These are phyloP conservation scores for Primulina huaijiensis DNA, from an alignment of 257 asterid species.

Conservation along the genomic window DNA sequence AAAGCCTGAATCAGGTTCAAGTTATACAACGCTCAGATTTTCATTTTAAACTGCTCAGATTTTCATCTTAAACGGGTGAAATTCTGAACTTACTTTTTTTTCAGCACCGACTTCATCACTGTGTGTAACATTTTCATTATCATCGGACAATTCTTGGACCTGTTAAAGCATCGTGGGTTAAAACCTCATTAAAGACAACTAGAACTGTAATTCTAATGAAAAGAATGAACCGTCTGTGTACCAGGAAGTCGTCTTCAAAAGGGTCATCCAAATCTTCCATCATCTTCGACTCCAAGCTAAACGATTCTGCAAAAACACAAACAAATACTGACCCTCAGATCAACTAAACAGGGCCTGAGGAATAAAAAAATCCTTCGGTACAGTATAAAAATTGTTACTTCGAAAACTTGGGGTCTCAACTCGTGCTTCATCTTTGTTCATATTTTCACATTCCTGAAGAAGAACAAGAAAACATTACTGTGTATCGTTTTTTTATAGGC, in stretches of 20 bases:
- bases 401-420: constrained; percentile 24
- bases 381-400: constrained; percentile 26
- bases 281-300: constrained; percentile 27
- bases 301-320: constrained; percentile 36
- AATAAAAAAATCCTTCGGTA: constrained; percentile 30
- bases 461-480: constrained; percentile 8
- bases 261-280: constrained; percentile 45
- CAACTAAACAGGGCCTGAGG: constrained; percentile 39
- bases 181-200: constrained; percentile 5
- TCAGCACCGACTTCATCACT: no score
- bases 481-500: neutral
- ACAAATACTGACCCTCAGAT: neutral
- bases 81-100: neutral
- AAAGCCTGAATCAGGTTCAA: constrained; percentile 44
- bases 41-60: neutral
- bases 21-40: neutral
- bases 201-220: neutral
- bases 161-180: constrained; percentile 25
- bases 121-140: neutral
- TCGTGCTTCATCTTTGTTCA: constrained; percentile 33
- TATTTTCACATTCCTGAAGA: constrained; percentile 43
- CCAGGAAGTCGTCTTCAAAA: constrained; percentile 53
- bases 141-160: constrained; percentile 64
- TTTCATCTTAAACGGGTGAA: neutral
- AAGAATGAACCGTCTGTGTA: constrained; percentile 24